Evolutionary conservation across 805 yeast genomes (phyloP), one percentile per base, ranked within the genome.

Genomic region (Myxozyma monticola): DNA sequence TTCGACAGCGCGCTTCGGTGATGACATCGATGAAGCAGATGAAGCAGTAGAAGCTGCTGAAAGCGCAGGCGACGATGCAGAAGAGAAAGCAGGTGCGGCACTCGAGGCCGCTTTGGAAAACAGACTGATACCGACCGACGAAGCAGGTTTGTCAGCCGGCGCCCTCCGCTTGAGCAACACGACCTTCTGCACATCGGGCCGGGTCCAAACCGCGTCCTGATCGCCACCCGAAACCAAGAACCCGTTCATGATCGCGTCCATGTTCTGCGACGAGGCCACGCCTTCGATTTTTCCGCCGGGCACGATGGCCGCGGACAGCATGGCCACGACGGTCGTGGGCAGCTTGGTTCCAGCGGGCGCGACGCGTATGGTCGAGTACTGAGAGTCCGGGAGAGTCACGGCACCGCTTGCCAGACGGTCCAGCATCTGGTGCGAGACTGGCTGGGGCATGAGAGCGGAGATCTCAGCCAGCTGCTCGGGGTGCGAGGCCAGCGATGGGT

Each of bases 201-300:
- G 82, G 10, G 70, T 59, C 89, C 90, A 85, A 36, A 60, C 62
- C 22, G 73, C 68, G 22, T 70, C 74, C 24, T 64, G 70, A 4
- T 74, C 69, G n/a, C 14, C 56, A 14, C 41, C 56, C 1, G 49
- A 38, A 9, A 57, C 49, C 44, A 78, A 68, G 56, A 85, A 83
- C 0, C 90, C 91, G 28, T 76, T 74, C 73, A 83, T 74, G 45
- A 85, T 71, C 22, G 82, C 90, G 60, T 83, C 84, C 46, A 87
- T 65, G 39, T 45, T 49, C 42, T 54, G 59, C 15, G 36, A 10
- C 14, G 53, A 46, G 10, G 62, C 40, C 1, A 58, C 56, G 17
- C 75, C 75, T 5, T 45, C 45, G 12, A 71, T 45, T 18, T 33
- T 41, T 24, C 71, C 75, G 2, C 65, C 63, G 17, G 66, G 62